Evolutionary conservation across 768 basidiomycete genomes (phyloP), one percentile per base, ranked within the genome.

Genomic region (Kwoniella botswanensis): DNA sequence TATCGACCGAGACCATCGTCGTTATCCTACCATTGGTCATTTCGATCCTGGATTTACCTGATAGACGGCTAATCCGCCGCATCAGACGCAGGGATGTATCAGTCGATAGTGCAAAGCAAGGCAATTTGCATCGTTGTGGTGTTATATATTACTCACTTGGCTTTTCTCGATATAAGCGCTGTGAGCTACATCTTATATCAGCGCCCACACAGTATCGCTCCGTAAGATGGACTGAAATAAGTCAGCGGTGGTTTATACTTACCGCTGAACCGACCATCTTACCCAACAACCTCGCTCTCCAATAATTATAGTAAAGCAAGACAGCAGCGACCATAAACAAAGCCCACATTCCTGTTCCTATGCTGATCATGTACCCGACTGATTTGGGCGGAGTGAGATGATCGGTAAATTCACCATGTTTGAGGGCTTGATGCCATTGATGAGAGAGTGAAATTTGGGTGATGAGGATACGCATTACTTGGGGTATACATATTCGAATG

Each of bases 11-110:
- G 5, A 91, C 89, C 85, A 91, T 87, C 0, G 90, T 92, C 11
- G 88, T 90, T 60, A 91, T 88, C 76, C 90, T 86, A 0, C 91
- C 91, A 53, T 88, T 88, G 22, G 86, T 88, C 75, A 90, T 89
- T 55, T 88, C 85, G 41, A 87, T 71, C 21, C 90, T 86, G 7
- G 89, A 86, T 60, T 87, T 86, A 0, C 88, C 88, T 18, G 90
- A 91, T 0, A 92, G 83, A 11, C 90, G 87, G 59, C 75, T 76
- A 50, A 21, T 11, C 54, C 13, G 21, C 17, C 24, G 4, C 13
- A 24, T 22, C 15, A 18, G 2, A 46, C 46, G 46, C 11, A 18
- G 46, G 13, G 13, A 46, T 46, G 46, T 46, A 29, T 29, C 35
- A 35, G 35, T 35, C 6, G 35, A 35, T 35, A 5, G 6, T 35